phyloP scores from a whole-genome alignment of 2,329 filamentous ascomycete genomes.

The Colletotrichum incanum region DNA sequence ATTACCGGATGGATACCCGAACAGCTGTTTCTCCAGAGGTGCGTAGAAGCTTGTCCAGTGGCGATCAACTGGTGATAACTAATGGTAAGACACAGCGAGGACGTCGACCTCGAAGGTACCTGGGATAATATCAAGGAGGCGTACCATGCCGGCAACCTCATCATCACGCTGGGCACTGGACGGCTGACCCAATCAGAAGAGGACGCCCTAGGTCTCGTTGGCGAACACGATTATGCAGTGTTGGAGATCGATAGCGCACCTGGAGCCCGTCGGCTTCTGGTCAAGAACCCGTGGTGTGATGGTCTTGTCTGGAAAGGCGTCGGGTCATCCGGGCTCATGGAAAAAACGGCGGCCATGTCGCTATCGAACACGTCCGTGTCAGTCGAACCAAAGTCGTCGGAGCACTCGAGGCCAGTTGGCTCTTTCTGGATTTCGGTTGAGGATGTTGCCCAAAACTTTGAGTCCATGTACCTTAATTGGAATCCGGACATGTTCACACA shows the following conservation, averaged over 20 bases:
- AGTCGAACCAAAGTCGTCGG: conserved; percentile 43
- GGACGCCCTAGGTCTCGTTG: conserved; percentile 83
- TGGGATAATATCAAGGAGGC: conserved; percentile 85
- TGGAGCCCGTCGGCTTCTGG: conserved; percentile 78
- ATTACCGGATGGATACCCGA: conserved; percentile 97
- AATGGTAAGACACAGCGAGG: conserved; percentile 71
- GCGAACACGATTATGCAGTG: conserved; percentile 95
- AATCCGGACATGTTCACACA: conserved; percentile 87
- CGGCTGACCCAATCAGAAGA: conserved; percentile 84
- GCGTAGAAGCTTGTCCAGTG: conserved; percentile 42
- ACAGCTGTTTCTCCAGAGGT: conserved; percentile 90
- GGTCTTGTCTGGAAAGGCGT: conserved; percentile 79
- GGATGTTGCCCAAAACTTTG: conserved; percentile 90
- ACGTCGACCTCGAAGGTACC: conserved; percentile 80
- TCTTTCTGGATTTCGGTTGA: conserved; percentile 95
- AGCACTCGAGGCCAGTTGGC: conserved; percentile 65
- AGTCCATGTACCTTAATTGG: conserved; percentile 98
- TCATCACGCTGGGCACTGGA: conserved; percentile 92
- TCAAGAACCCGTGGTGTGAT: conserved; percentile 97
- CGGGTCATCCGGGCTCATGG: conserved; percentile 44
- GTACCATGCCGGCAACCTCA: conserved; percentile 84
- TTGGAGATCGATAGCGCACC: conserved; percentile 79
- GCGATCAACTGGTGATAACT: conserved; percentile 6
- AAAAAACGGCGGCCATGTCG: conserved; percentile 14
- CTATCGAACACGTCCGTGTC: conserved; percentile 16